Evolutionary conservation across 192 early-diverging fungal species (phyloP), one percentile per base, ranked within the genome.

Genomic region (Backusella mclennaniae): DNA sequence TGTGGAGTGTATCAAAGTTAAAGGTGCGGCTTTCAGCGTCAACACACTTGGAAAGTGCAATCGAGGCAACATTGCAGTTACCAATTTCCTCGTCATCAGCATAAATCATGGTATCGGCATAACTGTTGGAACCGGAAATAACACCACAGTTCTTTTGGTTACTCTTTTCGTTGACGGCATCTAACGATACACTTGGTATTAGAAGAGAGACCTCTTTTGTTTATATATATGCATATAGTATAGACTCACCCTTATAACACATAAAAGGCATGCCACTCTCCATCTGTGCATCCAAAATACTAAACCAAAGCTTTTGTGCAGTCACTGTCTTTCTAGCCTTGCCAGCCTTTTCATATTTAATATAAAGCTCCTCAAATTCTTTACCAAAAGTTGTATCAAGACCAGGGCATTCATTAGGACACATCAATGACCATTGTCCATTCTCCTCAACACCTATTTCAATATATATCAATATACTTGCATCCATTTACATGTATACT

Each of bases 61-160:
- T 90, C 9, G 96, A 97, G 6, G 97, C 97, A 84, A 98, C 81
- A 82, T 98, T 98, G 89, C 97, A 98, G 67, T 96, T 95, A 44
- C 96, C 97, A 12, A 97, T 94, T 81, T 98, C 97, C 75, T 98
- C 95, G 36, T 94, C 92, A 29, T 88, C 84, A 19, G 96, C 93
- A 88, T 97, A 98, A 81, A 97, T 94, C 74, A 98, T 93, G 79
- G 97, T 96, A 81, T 76, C 76, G 1, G 97, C 97, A 85, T 95
- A 96, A 73, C 97, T 86, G 87, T 98, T 98, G 69, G 93, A 94
- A 88, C 97, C 96, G 78, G 93, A 94, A 91, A 98, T 98, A 12
- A 96, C 97, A 44, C 97, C 97, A 44, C 96, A 83, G 85, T 98
- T 97, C 87, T 97, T 94, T 86, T 98, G 97, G 88, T 98, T 98